Evolutionary conservation across 129 eudicot species (phyloP).

Genomic region (Lactuca saligna): DNA sequence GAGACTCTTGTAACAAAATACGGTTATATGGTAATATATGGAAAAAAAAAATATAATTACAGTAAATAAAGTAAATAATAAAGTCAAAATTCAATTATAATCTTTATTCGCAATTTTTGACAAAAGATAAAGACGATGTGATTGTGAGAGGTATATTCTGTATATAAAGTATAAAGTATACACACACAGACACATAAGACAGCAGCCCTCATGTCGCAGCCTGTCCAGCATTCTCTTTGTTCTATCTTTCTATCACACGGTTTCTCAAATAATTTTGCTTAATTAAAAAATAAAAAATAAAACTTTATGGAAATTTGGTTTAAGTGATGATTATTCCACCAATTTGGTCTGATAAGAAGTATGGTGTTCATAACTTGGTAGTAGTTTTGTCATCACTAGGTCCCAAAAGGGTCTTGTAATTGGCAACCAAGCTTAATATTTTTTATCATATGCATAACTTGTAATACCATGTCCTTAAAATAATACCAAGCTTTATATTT

Average conservation of each 20-base stretch:
- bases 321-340: neutral
- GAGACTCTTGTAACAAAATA: too few species aligned
- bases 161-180: neutral
- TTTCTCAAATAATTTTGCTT: slow-evolving; percentile 25
- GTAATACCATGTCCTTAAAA: too few species aligned
- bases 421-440: too few species aligned
- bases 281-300: neutral
- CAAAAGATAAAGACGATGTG: slow-evolving; percentile 30
- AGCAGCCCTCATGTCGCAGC: slow-evolving; percentile 38
- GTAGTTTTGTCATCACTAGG: too few species aligned
- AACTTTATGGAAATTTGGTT: neutral
- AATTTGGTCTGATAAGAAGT: neutral
- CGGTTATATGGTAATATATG: neutral
- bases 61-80: neutral
- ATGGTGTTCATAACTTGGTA: too few species aligned
- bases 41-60: too few species aligned
- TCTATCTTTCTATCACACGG: slow-evolving; percentile 29
- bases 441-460: too few species aligned
- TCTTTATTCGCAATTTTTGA: slow-evolving; percentile 12
- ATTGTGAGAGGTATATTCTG: slow-evolving; percentile 24
- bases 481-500: too few species aligned
- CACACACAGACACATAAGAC: slow-evolving; percentile 3
- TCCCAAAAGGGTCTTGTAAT: too few species aligned
- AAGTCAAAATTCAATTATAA: slow-evolving; percentile 21
- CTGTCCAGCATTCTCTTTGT: slow-evolving; percentile 32